Conservation (phyloP, 352 stramenopile genomes). For the Albugo laibachii region DNA sequence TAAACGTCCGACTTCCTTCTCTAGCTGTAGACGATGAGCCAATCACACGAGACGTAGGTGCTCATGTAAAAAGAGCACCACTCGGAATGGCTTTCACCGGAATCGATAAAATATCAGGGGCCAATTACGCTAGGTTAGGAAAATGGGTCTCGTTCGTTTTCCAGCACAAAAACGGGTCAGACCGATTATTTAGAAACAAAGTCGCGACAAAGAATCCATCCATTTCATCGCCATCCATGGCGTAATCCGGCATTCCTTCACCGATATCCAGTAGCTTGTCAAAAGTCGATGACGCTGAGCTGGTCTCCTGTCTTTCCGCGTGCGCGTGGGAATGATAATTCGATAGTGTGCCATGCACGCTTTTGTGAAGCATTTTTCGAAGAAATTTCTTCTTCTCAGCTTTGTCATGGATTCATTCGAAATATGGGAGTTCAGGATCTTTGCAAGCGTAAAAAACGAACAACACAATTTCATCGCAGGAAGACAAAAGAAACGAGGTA, state of each 20-base stretch:
- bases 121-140: constrained; percentile 40
- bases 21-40: constrained; percentile 17
- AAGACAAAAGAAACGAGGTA: constrained; percentile 78
- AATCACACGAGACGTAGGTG: constrained; percentile 31
- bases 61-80: constrained; percentile 45
- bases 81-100: constrained; percentile 42
- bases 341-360: constrained; percentile 34
- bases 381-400: constrained; percentile 56
- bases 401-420: constrained; percentile 69
- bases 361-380: constrained; percentile 52
- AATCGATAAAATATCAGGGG: constrained; percentile 54
- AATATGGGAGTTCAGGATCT: constrained; percentile 57
- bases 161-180: constrained; percentile 63
- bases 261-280: constrained; percentile 66
- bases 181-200: constrained; percentile 57
- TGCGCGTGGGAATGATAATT: constrained; percentile 33
- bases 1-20: constrained; percentile 57
- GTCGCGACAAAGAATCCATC: constrained; percentile 69
- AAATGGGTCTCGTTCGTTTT: constrained; percentile 69
- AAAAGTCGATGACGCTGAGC: constrained; percentile 55
- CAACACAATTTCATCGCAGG: constrained; percentile 85
- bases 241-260: constrained; percentile 54
- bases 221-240: constrained; percentile 55
- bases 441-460: constrained; percentile 47
- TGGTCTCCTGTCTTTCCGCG: constrained; percentile 29